Evolutionary conservation across 2,329 filamentous ascomycete species (phyloP).

Genomic region (Penicillium brevicompactum): DNA sequence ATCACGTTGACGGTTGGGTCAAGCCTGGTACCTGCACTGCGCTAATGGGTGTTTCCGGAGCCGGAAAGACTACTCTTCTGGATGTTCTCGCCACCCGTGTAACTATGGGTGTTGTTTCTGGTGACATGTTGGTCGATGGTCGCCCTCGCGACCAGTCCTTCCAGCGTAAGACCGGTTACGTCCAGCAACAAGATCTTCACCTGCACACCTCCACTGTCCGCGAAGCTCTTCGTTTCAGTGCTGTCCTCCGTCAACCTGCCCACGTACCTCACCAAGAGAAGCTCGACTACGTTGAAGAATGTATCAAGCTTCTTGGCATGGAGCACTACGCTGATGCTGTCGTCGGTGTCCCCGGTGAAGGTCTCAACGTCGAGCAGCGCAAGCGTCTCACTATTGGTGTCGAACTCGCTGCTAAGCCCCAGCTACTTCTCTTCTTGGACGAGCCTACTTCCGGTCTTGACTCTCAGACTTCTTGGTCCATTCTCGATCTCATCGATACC

Average conservation of each 20-base stretch:
- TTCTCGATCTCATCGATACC: slow-evolving; percentile 84
- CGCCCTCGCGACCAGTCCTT: slow-evolving; percentile 75
- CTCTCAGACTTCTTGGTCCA: slow-evolving; percentile 90
- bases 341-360: slow-evolving; percentile 87
- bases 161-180: slow-evolving; percentile 89
- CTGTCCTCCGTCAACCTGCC: slow-evolving; percentile 79
- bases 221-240: slow-evolving; percentile 84
- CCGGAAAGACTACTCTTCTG: slow-evolving; percentile 90
- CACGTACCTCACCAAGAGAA: slow-evolving; percentile 75
- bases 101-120: slow-evolving; percentile 84
- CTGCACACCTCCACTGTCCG: slow-evolving; percentile 81
- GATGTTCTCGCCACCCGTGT: slow-evolving; percentile 83
- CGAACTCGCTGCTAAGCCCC: slow-evolving; percentile 90
- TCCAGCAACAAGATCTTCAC: slow-evolving; percentile 91
- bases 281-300: slow-evolving; percentile 82
- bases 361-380: slow-evolving; percentile 64
- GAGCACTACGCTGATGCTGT: slow-evolving; percentile 85
- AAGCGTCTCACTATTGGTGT: slow-evolving; percentile 90
- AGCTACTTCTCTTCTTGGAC: slow-evolving; percentile 86
- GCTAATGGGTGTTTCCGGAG: slow-evolving; percentile 86
- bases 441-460: slow-evolving; percentile 95
- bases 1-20: slow-evolving; percentile 89
- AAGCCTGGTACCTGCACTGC: slow-evolving; percentile 89
- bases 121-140: slow-evolving; percentile 83
- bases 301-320: slow-evolving; percentile 91